Conservation (phyloP, 495 filamentous ascomycete genomes). For the Umbilicaria muhlenbergii region DNA sequence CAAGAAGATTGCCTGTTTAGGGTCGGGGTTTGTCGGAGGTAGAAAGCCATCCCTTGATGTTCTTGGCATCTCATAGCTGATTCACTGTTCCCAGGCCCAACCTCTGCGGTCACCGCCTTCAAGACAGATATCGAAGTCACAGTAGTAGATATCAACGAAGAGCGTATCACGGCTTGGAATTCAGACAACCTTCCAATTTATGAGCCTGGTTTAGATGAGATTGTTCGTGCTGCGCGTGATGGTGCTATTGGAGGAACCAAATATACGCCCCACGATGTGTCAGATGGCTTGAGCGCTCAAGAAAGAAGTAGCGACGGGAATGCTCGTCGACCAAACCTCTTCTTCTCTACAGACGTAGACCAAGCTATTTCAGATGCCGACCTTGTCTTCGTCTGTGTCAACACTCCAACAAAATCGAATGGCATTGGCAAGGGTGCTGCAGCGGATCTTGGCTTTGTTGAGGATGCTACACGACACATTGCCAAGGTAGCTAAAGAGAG, state of each 20-base stretch:
- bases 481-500: constrained; percentile 48
- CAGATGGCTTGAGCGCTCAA: neutral
- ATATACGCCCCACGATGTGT: neutral
- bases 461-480: constrained; percentile 50
- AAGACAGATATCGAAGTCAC: constrained; percentile 7
- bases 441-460: constrained; percentile 58
- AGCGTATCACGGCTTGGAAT: constrained; percentile 1
- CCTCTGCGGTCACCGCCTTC: constrained; percentile 7
- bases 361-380: constrained; percentile 50
- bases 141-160: constrained; percentile 1
- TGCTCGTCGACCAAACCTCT: constrained; percentile 33
- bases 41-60: neutral
- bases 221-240: constrained; percentile 50
- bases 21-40: constrained; percentile 10
- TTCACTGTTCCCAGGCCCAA: constrained; percentile 1
- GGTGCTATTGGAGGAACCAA: constrained; percentile 20
- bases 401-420: constrained; percentile 63
- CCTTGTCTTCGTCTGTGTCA: constrained; percentile 63
- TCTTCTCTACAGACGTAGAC: constrained; percentile 54
- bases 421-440: constrained; percentile 57
- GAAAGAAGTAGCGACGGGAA: constrained; percentile 1
- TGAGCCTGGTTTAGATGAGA: constrained; percentile 53
- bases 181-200: constrained; percentile 49
- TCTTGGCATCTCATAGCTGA: too few species aligned
- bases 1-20: constrained; percentile 4